Percentiles rank a stretch among this genome's conserved stretches.
These are phyloP conservation scores for Pythium scleroteichum DNA, from an alignment of 352 stramenopile species.

Conservation along the genomic window DNA sequence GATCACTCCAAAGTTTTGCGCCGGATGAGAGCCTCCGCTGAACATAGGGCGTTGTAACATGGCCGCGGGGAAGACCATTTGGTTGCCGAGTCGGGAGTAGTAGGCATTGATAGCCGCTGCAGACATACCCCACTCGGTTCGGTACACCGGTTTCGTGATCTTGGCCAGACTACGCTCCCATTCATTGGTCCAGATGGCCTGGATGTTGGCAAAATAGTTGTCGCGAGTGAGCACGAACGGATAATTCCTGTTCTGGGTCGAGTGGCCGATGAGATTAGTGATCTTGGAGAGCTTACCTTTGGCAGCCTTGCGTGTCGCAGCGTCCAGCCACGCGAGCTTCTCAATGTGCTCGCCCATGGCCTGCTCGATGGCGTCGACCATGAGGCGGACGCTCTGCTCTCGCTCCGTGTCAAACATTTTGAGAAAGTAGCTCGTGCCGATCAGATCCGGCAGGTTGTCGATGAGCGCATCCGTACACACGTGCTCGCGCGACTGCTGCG, in stretches of 20 bases:
- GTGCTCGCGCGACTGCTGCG: conserved; percentile 59
- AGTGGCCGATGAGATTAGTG: conserved; percentile 39
- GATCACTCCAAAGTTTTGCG: conserved; percentile 90
- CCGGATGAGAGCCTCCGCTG: conserved; percentile 62
- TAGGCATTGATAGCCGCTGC: conserved; percentile 90
- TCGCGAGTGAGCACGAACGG: conserved; percentile 26
- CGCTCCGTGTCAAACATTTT: conserved; percentile 73
- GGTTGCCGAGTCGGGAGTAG: conserved; percentile 60
- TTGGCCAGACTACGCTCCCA: neutral
- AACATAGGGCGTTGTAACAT: conserved; percentile 94
- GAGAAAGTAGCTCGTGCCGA: conserved; percentile 81
- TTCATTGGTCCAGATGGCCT: neutral
- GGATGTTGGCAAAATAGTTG: conserved; percentile 43
- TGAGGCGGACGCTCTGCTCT: conserved; percentile 67
- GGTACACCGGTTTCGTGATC: neutral
- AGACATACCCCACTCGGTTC: conserved; percentile 78
- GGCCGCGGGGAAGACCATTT: conserved; percentile 93
- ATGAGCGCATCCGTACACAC: conserved; percentile 47
- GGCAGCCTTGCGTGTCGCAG: conserved; percentile 69
- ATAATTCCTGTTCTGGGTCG: conserved; percentile 42
- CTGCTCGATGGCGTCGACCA: conserved; percentile 83
- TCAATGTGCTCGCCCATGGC: conserved; percentile 80
- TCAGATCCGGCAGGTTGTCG: conserved; percentile 40
- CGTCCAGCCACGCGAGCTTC: conserved; percentile 90
- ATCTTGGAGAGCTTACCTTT: conserved; percentile 79